phyloP scores from a whole-genome alignment of 2,329 filamentous ascomycete genomes.

The Fusarium pseudoanthophilum region DNA sequence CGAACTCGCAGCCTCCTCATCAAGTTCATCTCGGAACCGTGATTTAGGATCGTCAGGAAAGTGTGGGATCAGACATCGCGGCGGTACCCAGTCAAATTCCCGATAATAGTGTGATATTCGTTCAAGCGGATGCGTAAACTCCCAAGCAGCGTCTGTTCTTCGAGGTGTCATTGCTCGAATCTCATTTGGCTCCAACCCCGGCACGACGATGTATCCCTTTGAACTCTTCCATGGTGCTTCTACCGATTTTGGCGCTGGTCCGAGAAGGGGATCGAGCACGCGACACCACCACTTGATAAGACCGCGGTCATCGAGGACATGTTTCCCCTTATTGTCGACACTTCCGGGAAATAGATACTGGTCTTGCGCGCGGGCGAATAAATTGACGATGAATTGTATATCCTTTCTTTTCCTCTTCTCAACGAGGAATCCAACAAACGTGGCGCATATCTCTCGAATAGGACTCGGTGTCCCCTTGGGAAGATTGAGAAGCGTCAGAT shows the following conservation, averaged over 20 bases:
- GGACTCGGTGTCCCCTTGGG: constrained; percentile 75
- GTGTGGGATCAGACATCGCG: constrained; percentile 85
- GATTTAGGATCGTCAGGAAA: constrained; percentile 97
- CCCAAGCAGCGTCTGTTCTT: constrained; percentile 63
- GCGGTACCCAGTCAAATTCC: constrained; percentile 71
- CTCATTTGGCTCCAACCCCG: constrained; percentile 85
- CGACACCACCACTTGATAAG: constrained; percentile 97
- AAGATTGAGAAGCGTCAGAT: constrained; percentile 73
- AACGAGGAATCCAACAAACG: constrained; percentile 81
- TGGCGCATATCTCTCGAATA: constrained; percentile 76
- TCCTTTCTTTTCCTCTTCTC: constrained; percentile 71
- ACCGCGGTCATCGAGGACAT: constrained; percentile 89
- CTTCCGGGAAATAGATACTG: constrained; percentile 97
- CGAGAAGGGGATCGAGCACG: constrained; percentile 81
- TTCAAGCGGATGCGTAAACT: constrained; percentile 77
- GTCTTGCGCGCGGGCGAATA: constrained; percentile 91
- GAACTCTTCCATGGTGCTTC: constrained; percentile 56
- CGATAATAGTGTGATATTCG: constrained; percentile 70
- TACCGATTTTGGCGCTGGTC: constrained; percentile 53
- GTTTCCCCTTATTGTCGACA: constrained; percentile 84
- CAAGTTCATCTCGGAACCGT: constrained; percentile 86
- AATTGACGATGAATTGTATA: constrained; percentile 79
- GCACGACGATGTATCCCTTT: constrained; percentile 87
- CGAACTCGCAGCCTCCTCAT: constrained; percentile 78
- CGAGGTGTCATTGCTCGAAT: constrained; percentile 81